Percentiles rank a stretch among this genome's conserved stretches.
Evolutionary conservation across 2,329 filamentous ascomycete genomes (phyloP).

Genomic region (Cryphonectria nitschkei): DNA sequence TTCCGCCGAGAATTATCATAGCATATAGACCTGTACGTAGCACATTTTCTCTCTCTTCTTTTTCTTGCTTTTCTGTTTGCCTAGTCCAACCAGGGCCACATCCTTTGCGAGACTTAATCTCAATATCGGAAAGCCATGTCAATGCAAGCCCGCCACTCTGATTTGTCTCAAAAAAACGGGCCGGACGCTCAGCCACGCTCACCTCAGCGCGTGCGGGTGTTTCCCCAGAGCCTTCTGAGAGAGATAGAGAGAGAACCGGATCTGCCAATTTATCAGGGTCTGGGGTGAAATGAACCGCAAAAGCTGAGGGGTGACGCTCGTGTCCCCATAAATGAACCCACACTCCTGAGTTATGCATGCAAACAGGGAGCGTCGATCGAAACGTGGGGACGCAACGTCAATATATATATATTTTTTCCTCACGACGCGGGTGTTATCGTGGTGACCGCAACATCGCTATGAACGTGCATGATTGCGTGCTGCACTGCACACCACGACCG

Average conservation of each 20-base stretch:
- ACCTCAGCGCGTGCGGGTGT: neutral
- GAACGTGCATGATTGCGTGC: slow-evolving; percentile 28
- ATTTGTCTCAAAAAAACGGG: neutral
- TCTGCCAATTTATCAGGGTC: neutral
- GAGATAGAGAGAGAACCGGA: neutral
- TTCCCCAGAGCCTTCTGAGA: neutral
- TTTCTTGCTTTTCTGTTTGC: neutral
- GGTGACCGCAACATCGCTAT: slow-evolving; percentile 21
- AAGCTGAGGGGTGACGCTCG: slow-evolving; percentile 8
- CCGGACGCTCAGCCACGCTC: neutral
- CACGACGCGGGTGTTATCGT: neutral
- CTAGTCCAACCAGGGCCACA: neutral
- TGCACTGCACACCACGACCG: neutral
- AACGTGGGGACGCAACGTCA: slow-evolving; percentile 8
- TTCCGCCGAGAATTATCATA: neutral
- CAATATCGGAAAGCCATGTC: neutral
- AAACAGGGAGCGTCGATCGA: neutral
- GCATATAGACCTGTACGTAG: neutral
- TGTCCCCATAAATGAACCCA: slow-evolving; percentile 13
- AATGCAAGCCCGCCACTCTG: neutral
- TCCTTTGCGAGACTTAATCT: neutral
- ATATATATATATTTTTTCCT: slow-evolving; percentile 8
- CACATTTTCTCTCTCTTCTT: neutral
- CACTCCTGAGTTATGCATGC: slow-evolving; percentile 11
- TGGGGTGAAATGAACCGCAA: neutral